Evolutionary conservation across 108 stramenopile species (phyloP).

Genomic region (Discostella stelligeroides): DNA sequence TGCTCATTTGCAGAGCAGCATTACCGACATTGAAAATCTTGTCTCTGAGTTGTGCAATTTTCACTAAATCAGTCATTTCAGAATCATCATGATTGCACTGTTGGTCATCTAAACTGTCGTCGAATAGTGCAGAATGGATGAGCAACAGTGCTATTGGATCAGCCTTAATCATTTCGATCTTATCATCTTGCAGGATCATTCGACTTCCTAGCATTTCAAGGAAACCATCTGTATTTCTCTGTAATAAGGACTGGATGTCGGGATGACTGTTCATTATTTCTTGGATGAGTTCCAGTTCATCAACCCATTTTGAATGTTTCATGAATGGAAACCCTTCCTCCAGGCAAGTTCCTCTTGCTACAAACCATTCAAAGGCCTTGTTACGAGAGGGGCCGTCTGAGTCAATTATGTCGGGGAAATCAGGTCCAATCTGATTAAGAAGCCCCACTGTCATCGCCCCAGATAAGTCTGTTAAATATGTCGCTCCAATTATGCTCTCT

Average conservation of each 20-base stretch:
- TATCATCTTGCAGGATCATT: constrained; percentile 2
- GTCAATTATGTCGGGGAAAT: constrained; percentile 19
- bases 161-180: constrained; percentile 10
- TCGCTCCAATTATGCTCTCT: constrained; percentile 59
- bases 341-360: constrained; percentile 27
- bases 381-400: neutral
- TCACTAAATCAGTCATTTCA: constrained; percentile 9
- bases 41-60: constrained; percentile 44
- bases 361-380: constrained; percentile 15
- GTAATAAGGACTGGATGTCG: constrained; percentile 1
- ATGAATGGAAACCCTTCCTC: constrained; percentile 43
- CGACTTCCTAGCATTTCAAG: neutral
- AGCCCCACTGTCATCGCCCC: constrained; percentile 31
- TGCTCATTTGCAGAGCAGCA: constrained; percentile 34
- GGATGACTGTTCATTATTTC: neutral
- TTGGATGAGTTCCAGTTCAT: constrained; percentile 13
- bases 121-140: constrained; percentile 49
- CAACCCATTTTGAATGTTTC: constrained; percentile 16
- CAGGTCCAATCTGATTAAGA: constrained; percentile 42
- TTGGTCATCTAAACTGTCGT: constrained; percentile 42
- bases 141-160: constrained; percentile 14
- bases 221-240: constrained; percentile 14
- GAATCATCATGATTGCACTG: neutral
- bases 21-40: constrained; percentile 53
- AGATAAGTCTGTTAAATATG: constrained; percentile 32